Base-by-base conservation (phyloP, 129 eudicot genomes). In the Escallonia herrerae region DNA sequence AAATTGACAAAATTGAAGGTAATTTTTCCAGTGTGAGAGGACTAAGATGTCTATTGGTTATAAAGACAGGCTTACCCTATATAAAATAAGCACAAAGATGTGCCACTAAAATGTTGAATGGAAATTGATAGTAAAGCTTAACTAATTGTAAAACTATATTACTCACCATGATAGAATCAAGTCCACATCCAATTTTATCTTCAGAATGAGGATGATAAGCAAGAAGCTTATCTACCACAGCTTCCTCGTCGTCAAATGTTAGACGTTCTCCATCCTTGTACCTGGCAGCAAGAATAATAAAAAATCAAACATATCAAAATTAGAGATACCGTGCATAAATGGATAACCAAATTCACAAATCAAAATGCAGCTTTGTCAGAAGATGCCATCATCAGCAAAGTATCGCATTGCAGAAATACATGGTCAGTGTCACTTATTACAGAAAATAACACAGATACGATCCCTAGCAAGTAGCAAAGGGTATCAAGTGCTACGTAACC, bases 111-210 rank as follows among this genome's bases (percentile, higher is more conserved):
- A 22, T 22, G 33, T 22, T 22, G 33, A 22, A 22, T 22, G 33
- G 33, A 22, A 22, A 22, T 22, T 22, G 33, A 22, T 22, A 22
- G 33, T 22, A 22, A 22, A 22, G 33, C 33, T 22, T 22, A 22
- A 22, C 33, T 22, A 22, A 22, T 22, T 22, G 33, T 22, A 22
- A 22, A 22, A 22, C 33, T 12, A 12, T 15, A n/a, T 22, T 63
- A 71, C 82, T 77, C 37, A 94, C 97, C 93, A 94, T 94, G 50
- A 94, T 86, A 33, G 84, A 86, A 80, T 89, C 85, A 64, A 89
- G 62, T 54, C 99, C 95, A 65, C 86, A 86, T 41, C 99, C 99
- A 74, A 94, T 77, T 79, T 94, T 86, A 75, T 86, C 97, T 65
- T 81, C 84, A 6, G 81, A 67, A 62, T 74, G 93, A 60, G 99